A percentile compares a stretch with the other conserved stretches of the same genome.
These are phyloP conservation scores for Quillaja saponaria DNA, from an alignment of 306 rosid species.

Conservation along the genomic window DNA sequence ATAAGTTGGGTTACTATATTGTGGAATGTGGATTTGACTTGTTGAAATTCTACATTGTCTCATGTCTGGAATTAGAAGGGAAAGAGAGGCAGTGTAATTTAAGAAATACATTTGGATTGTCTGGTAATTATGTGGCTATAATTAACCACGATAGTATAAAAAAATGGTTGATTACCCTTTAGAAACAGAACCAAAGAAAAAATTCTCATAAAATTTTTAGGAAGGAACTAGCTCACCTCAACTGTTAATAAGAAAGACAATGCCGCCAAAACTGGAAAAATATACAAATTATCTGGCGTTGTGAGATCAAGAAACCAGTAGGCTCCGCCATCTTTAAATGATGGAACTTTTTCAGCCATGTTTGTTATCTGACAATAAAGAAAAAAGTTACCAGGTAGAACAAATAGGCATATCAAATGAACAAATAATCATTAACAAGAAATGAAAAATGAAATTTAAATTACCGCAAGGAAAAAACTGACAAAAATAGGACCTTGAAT, in stretches of 20 bases:
- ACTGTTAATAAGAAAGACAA: conserved; percentile 78
- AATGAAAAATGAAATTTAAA: conserved; percentile 31
- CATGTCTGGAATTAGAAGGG: no score
- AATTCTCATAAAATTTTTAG: background rate
- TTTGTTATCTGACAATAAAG: conserved; percentile 60
- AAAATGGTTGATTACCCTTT: no score
- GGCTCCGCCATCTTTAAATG: conserved; percentile 88
- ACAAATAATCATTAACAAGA: conserved; percentile 17
- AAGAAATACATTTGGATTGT: no score
- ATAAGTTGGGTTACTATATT: no score
- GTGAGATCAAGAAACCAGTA: conserved; percentile 90
- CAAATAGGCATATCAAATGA: conserved; percentile 19
- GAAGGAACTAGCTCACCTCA: conserved; percentile 59
- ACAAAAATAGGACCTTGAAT: conserved; percentile 78
- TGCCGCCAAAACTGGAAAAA: conserved; percentile 73
- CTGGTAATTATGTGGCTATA: no score
- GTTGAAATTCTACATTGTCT: no score
- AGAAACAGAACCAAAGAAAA: no score
- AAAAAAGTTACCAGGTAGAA: conserved; percentile 35
- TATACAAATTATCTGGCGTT: conserved; percentile 68
- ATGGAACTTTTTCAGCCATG: conserved; percentile 90
- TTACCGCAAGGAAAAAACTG: conserved; percentile 92
- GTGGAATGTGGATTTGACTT: no score
- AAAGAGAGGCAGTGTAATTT: no score
- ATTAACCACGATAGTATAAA: no score